Conservation (phyloP, 2,329 filamentous ascomycete species). For the Xylaria sp. region DNA sequence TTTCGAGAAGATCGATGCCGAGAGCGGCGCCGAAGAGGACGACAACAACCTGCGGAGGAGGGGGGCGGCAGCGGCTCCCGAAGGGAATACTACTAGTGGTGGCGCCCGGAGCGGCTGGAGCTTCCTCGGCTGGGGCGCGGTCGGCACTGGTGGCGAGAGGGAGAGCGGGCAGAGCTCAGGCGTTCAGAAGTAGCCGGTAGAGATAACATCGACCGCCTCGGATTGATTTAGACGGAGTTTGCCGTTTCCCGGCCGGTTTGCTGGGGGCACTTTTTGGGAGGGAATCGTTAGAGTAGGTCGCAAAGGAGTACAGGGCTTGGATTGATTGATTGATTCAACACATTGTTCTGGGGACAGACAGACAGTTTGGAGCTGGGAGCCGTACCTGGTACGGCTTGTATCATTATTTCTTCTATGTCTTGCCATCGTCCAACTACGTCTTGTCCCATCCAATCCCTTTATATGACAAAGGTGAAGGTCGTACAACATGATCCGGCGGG, state of each 20-base stretch:
- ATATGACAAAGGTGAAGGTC: conserved; percentile 16
- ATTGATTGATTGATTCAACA: conserved; percentile 16
- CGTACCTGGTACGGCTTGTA: conserved; percentile 19
- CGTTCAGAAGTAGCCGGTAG: conserved; percentile 25
- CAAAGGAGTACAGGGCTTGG: conserved; percentile 13
- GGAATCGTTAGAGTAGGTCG: conserved; percentile 11
- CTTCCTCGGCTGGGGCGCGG: conserved; percentile 35
- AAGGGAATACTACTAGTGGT: conserved; percentile 30
- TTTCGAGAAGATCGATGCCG: conserved; percentile 85
- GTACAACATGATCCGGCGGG: conserved; percentile 2
- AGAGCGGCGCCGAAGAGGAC: conserved; percentile 64
- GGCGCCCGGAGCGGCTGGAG: conserved; percentile 30
- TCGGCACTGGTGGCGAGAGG: conserved; percentile 14
- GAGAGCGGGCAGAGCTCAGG: conserved; percentile 30
- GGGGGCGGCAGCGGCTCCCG: conserved; percentile 17
- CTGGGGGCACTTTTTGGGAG: conserved; percentile 8
- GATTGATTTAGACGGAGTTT: conserved; percentile 25
- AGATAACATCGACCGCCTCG: not conserved
- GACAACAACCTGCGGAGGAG: conserved; percentile 36
- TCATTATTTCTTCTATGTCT: conserved; percentile 24
- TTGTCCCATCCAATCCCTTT: conserved; percentile 8
- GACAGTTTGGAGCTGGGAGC: conserved; percentile 17
- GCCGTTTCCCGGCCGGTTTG: conserved; percentile 3
- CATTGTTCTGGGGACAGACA: conserved; percentile 11
- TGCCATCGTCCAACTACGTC: not conserved